Conservation (phyloP, 371 early-diverging fungal species). For the Racocetra persica region DNA sequence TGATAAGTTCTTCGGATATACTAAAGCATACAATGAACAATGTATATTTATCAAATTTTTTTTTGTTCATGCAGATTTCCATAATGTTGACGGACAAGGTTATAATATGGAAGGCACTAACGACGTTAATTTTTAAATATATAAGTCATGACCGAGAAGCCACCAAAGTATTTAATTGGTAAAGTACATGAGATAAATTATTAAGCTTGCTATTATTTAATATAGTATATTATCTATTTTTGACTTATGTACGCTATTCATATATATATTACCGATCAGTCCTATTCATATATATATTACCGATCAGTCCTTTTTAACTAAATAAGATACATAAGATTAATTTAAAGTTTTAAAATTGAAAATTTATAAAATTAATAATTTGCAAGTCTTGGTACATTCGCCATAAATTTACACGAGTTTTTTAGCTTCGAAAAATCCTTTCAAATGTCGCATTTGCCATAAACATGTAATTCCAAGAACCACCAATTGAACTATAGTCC, state of each 20-base stretch:
- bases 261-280: background rate
- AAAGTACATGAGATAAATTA: too few relatives aligned
- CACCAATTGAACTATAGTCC: conserved; percentile 86
- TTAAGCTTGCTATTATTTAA: too few relatives aligned
- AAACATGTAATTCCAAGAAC: conserved; percentile 83
- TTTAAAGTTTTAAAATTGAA: too few relatives aligned
- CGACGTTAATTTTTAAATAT: background rate
- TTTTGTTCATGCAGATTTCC: conserved; percentile 12
- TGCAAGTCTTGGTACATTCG: too few relatives aligned
- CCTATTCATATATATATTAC: too few relatives aligned
- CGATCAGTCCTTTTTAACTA: too few relatives aligned
- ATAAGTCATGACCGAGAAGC: too few relatives aligned
- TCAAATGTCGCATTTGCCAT: conserved; percentile 94
- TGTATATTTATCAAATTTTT: background rate
- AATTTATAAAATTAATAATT: too few relatives aligned
- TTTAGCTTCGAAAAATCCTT: conserved; percentile 92
- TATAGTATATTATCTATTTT: too few relatives aligned
- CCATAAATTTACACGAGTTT: conserved; percentile 80
- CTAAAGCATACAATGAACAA: too few relatives aligned
- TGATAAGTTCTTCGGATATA: background rate
- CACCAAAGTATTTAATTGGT: too few relatives aligned
- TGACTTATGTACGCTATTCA: background rate
- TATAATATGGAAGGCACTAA: conserved; percentile 10
- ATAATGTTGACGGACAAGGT: conserved; percentile 34
- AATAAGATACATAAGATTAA: too few relatives aligned